These are phyloP conservation scores for Neurospora sp. DNA, from an alignment of 2,329 filamentous ascomycete species.

Conservation along the genomic window DNA sequence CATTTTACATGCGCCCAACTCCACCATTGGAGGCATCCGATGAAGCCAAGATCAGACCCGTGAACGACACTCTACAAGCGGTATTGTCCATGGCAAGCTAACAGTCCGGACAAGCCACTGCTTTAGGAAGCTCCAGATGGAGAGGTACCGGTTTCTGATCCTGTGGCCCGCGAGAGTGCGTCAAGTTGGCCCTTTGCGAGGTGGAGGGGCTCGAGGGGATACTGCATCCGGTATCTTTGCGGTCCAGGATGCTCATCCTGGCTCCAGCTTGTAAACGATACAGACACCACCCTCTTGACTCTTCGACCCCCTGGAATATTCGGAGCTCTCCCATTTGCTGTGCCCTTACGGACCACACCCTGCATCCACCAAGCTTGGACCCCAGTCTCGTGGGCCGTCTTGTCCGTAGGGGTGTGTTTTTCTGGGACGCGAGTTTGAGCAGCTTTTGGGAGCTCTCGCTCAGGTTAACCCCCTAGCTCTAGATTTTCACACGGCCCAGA, in stretches of 20 bases:
- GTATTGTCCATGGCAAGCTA: neutral
- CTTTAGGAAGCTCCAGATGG: slow-evolving; percentile 5
- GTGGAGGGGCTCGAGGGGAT: slow-evolving; percentile 1
- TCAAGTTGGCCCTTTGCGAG: neutral
- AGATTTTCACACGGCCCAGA: neutral
- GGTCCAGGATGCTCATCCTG: slow-evolving; percentile 2
- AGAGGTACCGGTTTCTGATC: neutral
- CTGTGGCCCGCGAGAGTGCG: neutral
- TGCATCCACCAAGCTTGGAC: slow-evolving; percentile 1
- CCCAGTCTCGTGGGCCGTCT: neutral
- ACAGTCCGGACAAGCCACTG: slow-evolving; percentile 2
- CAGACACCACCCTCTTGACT: slow-evolving; percentile 9
- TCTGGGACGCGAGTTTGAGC: slow-evolving; percentile 10
- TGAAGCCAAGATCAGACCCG: neutral
- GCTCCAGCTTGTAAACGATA: slow-evolving; percentile 6
- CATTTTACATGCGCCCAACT: neutral
- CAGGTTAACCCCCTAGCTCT: neutral
- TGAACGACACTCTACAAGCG: neutral
- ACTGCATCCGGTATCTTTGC: slow-evolving; percentile 7
- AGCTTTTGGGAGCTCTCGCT: neutral
- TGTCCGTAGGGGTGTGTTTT: slow-evolving; percentile 7
- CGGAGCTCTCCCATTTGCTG: slow-evolving; percentile 7
- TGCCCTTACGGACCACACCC: slow-evolving; percentile 11
- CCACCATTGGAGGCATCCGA: neutral
- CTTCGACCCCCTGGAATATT: slow-evolving; percentile 3